Base-by-base conservation (phyloP, 2,329 filamentous ascomycete species). In the Cladophialophora yegresii region DNA sequence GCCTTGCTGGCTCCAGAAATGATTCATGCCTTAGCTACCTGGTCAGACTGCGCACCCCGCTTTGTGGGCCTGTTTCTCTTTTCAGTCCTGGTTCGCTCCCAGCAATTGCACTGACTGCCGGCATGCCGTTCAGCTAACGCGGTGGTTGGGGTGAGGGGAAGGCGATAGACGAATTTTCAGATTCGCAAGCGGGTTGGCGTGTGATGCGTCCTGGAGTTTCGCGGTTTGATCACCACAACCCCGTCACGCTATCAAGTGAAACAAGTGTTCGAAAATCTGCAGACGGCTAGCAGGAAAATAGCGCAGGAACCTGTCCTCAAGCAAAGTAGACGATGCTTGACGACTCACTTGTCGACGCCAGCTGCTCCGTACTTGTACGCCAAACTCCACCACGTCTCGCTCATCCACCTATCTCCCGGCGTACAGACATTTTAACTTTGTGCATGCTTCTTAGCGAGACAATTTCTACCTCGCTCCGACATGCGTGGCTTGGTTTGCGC, bases 141-240 rank as follows among this genome's bases (percentile, higher is more conserved):
- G 65, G 65, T 62, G 63, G 58, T 62, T 56, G 60, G 59, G 58
- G 56, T 50, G 50, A 63, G 32, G 47, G 36, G 51, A 54, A 23
- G 36, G 50, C 8, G 47, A 26, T 45, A 36, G 45, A 30, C 45
- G 22, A 54, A 45, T 20, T n/a, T 20, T 36, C 51, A 57, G 22
- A 55, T 47, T 20, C 30, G 36, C 50, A 51, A 60, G 54, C 60
- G 43, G 36, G 61, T 67, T 67, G 65, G 62, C 51, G 62, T 63
- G 65, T 65, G 62, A 23, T 62, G 54, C 51, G 59, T 45, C 45
- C 32, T 59, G 54, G 47, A 63, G 59, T 36, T 32, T 50, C 53
- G 57, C 54, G 28, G 66, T 67, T 67, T 67, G 66, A 67, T 67
- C 66, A 65, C 66, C 63, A 61, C 54, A 13, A 56, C 49, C 62